Conservation (phyloP, 345 rosid genomes). For the Limnanthes douglasii region DNA sequence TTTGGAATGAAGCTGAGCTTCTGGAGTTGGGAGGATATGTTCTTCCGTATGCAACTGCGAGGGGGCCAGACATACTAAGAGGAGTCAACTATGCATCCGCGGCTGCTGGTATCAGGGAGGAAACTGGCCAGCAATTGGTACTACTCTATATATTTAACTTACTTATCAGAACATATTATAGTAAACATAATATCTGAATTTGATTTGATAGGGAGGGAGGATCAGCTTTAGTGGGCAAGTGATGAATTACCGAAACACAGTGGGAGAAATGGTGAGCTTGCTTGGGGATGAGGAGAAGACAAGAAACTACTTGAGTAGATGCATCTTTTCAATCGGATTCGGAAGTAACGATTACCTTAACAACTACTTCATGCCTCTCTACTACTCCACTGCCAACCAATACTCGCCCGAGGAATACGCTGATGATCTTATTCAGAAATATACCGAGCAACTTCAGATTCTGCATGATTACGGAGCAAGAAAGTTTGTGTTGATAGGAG, state of each 20-base stretch:
- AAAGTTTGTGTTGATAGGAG: constrained; percentile 60
- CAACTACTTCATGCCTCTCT: constrained; percentile 79
- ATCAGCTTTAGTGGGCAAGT: constrained; percentile 71
- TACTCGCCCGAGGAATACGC: constrained; percentile 46
- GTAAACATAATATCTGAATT: not conserved
- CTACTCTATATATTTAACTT: not conserved
- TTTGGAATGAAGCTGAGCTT: constrained; percentile 22
- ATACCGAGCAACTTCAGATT: constrained; percentile 50
- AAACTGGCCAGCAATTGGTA: constrained; percentile 76
- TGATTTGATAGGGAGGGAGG: constrained; percentile 41
- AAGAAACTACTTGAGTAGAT: constrained; percentile 40
- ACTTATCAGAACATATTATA: not conserved
- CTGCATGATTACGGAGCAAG: constrained; percentile 76
- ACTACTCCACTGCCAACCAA: constrained; percentile 35
- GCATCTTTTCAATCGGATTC: constrained; percentile 59
- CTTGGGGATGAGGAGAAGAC: constrained; percentile 42
- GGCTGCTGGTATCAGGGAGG: constrained; percentile 79
- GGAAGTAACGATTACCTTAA: constrained; percentile 96
- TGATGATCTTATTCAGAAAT: constrained; percentile 35
- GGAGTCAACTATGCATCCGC: constrained; percentile 86
- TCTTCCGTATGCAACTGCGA: constrained; percentile 41
- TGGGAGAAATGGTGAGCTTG: constrained; percentile 35
- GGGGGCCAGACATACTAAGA: constrained; percentile 30
- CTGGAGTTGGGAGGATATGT: constrained; percentile 47
- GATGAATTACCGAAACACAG: constrained; percentile 46